Evolutionary conservation across 805 yeast species (phyloP), one percentile per base, ranked within the genome.

Genomic region (Lipomyces anomalus): DNA sequence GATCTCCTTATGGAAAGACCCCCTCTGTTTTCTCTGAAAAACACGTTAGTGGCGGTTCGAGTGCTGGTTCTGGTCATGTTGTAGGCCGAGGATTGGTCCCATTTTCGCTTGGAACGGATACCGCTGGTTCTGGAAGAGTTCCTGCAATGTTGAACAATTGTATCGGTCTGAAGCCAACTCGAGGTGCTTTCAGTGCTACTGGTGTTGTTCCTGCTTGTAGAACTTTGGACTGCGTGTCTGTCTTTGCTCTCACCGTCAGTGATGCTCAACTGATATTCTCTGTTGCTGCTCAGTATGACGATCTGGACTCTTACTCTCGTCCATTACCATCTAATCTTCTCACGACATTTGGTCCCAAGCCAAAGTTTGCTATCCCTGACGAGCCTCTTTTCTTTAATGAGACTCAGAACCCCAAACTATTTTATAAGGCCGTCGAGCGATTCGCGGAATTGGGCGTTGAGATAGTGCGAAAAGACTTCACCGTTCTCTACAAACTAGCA

Each of bases 191-290:
- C 57, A 84, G 95, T 6, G 79, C 94, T 47, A 64, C 71, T 3
- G 98, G 98, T 52, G 95, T 90, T n/a, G 92, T 92, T 4, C 97
- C 97, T 13, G 97, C 97, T 16, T 90, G 98, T 67, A 85, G 82
- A 63, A 86, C 96, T 1, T 73, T 90, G 43, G 98, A 90, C 65
- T 86, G 95, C 65, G 94, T 87, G 21, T 86, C 95, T 11, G 75
- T 89, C 38, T 89, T 92, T 63, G 71, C 95, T 1, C 68, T 83
- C 52, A 83, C 79, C 53, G 65, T 92, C 50, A 68, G 72, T 28
- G 98, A 90, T 65, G 96, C 97, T 7, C 95, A 90, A 67, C 61
- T 75, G 21, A 76, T 79, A 20, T 84, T 87, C 65, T 71, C 74
- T 45, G 65, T 86, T 40, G 71, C 87, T 71, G 88, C 92, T 6